Percentiles rank a stretch among this genome's conserved stretches.
These are phyloP conservation scores for Astrephomene gubernaculifera DNA, from an alignment of 139 green algal genomes.

Conservation along the genomic window DNA sequence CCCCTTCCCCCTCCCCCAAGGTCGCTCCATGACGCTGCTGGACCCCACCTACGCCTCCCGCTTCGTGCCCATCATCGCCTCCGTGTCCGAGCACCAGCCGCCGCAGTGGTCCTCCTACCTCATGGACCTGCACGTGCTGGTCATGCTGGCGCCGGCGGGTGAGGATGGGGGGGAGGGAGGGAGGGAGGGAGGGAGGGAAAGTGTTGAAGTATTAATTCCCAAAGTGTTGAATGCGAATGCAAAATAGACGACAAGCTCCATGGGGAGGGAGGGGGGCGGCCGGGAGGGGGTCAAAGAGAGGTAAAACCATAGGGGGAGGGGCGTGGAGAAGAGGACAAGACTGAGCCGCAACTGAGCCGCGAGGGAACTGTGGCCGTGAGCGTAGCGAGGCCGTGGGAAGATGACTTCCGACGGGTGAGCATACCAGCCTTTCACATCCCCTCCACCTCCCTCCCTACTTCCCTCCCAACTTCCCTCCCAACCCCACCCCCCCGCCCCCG, in stretches of 20 bases:
- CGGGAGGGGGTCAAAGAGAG: no score
- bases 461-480: background rate
- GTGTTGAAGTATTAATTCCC: no score
- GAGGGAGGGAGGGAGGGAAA: background rate
- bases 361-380: no score
- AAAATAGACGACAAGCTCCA: no score
- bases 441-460: background rate
- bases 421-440: background rate
- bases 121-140: conserved; percentile 76
- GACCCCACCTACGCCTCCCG: conserved; percentile 97
- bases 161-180: background rate
- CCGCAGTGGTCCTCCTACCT: conserved; percentile 94
- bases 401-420: no score
- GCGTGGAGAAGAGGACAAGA: no score
- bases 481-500: background rate
- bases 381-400: no score
- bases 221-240: no score
- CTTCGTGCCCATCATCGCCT: conserved; percentile 98
- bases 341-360: no score
- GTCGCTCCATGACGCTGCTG: conserved; percentile 89
- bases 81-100: conserved; percentile 93
- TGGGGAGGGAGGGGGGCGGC: no score
- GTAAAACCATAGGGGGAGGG: no score
- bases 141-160: conserved; percentile 53
- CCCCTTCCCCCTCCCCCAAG: conserved; percentile 46